These are phyloP conservation scores for Tremella fuciformis DNA, from an alignment of 768 basidiomycete genomes.

Conservation along the genomic window DNA sequence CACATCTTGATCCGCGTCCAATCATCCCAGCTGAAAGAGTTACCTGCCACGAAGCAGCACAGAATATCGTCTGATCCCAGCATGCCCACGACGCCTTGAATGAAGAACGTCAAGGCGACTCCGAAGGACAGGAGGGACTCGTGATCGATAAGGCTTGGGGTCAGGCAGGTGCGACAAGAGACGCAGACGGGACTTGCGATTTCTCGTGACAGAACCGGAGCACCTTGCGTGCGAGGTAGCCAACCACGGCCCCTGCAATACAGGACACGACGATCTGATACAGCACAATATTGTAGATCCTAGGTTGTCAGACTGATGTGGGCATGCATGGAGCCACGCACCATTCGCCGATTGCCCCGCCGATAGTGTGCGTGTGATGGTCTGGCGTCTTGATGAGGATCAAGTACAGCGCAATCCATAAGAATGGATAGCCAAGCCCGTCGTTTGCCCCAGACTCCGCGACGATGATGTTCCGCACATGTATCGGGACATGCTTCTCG, in stretches of 20 bases:
- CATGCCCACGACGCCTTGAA: slow-evolving; percentile 51
- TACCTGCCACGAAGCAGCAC: slow-evolving; percentile 51
- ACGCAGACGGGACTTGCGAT: slow-evolving; percentile 21
- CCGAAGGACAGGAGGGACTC: slow-evolving; percentile 53
- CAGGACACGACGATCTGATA: slow-evolving; percentile 52
- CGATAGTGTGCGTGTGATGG: slow-evolving; percentile 42
- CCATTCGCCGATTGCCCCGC: slow-evolving; percentile 52
- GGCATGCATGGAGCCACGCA: slow-evolving; percentile 24
- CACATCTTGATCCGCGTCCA: slow-evolving; percentile 44
- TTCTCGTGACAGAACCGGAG: slow-evolving; percentile 45
- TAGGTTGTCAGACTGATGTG: slow-evolving; percentile 23
- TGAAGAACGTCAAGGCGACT: slow-evolving; percentile 52
- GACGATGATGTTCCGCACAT: slow-evolving; percentile 54
- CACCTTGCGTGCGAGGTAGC: slow-evolving; percentile 50
- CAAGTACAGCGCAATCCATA: slow-evolving; percentile 52
- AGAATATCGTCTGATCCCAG: slow-evolving; percentile 55
- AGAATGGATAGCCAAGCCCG: slow-evolving; percentile 54
- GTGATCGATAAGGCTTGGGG: slow-evolving; percentile 51
- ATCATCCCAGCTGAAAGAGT: slow-evolving; percentile 51
- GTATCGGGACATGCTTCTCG: slow-evolving; percentile 52
- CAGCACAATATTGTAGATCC: slow-evolving; percentile 50
- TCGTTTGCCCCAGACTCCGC: slow-evolving; percentile 55
- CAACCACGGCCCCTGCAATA: slow-evolving; percentile 52
- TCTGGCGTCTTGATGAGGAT: slow-evolving; percentile 44
- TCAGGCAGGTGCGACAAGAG: slow-evolving; percentile 6